A percentile compares a stretch with the other conserved stretches of the same genome.
These are phyloP conservation scores for Talaromyces marneffei DNA, from an alignment of 2,329 filamentous ascomycete species.

Conservation along the genomic window DNA sequence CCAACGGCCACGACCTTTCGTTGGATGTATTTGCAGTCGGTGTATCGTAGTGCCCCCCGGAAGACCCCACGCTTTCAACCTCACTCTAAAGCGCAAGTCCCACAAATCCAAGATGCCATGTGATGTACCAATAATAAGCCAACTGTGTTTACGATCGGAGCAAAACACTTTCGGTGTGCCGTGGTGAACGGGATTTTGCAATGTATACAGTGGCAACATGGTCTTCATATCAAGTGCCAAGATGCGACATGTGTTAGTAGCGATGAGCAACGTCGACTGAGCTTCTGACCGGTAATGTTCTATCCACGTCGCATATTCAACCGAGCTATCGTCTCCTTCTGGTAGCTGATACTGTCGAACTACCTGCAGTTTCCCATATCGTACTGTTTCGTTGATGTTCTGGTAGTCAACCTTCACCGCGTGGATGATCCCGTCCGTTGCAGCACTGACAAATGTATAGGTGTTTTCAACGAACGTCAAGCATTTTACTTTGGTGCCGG, in stretches of 20 bases:
- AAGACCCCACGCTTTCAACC: conserved; percentile 82
- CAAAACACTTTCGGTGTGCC: conserved; percentile 89
- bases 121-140: conserved; percentile 85
- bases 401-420: conserved; percentile 75
- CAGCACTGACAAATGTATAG: conserved; percentile 87
- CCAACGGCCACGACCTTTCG: conserved; percentile 72
- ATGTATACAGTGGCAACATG: conserved; percentile 73
- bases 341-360: conserved; percentile 74
- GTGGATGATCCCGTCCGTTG: conserved; percentile 82
- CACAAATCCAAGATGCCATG: conserved; percentile 90
- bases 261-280: conserved; percentile 75
- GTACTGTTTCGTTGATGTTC: conserved; percentile 52
- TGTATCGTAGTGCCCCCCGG: conserved; percentile 75
- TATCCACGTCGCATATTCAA: conserved; percentile 79
- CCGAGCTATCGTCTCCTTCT: conserved; percentile 30
- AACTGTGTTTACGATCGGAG: conserved; percentile 77
- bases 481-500: conserved; percentile 67
- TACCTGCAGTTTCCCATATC: conserved; percentile 71
- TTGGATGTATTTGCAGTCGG: conserved; percentile 70
- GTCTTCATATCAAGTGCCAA: conserved; percentile 79
- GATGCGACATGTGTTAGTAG: conserved; percentile 79
- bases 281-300: conserved; percentile 84
- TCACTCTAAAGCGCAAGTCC: conserved; percentile 91
- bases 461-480: conserved; percentile 91
- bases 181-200: conserved; percentile 86